These are phyloP conservation scores for Ailanthus altissimus DNA, from an alignment of 345 rosid genomes.

Conservation along the genomic window DNA sequence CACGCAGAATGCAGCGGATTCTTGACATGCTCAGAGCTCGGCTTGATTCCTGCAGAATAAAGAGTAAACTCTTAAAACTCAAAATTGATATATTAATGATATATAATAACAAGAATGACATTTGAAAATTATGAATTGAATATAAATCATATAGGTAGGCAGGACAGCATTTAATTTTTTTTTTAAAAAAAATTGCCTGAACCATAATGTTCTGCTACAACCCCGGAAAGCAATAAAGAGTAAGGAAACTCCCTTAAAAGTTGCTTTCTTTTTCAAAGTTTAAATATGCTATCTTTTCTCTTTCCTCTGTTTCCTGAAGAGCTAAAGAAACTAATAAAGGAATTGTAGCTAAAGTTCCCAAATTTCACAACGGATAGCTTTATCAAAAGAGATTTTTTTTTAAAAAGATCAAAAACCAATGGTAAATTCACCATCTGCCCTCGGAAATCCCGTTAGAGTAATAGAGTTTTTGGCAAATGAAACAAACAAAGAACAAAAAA, in stretches of 20 bases:
- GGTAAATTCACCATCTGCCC: neutral
- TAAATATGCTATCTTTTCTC: neutral
- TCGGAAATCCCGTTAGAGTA: neutral
- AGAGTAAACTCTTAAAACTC: constrained; percentile 5
- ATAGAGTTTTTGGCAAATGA: neutral
- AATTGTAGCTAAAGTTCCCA: neutral
- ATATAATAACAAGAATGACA: neutral
- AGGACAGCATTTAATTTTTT: no score
- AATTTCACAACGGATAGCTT: neutral
- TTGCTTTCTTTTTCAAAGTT: neutral
- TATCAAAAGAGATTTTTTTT: neutral
- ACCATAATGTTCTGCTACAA: neutral
- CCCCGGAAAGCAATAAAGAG: neutral
- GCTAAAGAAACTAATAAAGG: neutral
- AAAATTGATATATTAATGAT: constrained; percentile 18
- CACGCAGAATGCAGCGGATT: constrained; percentile 86
- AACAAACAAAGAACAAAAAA: neutral
- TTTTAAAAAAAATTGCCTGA: no score
- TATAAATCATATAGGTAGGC: neutral
- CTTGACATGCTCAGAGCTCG: constrained; percentile 79
- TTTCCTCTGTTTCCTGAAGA: neutral
- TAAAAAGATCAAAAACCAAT: neutral
- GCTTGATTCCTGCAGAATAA: constrained; percentile 69
- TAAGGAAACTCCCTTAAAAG: neutral
- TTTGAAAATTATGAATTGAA: neutral